Conservation (phyloP, 2,329 filamentous ascomycete species). For the Penicillium sp. region DNA sequence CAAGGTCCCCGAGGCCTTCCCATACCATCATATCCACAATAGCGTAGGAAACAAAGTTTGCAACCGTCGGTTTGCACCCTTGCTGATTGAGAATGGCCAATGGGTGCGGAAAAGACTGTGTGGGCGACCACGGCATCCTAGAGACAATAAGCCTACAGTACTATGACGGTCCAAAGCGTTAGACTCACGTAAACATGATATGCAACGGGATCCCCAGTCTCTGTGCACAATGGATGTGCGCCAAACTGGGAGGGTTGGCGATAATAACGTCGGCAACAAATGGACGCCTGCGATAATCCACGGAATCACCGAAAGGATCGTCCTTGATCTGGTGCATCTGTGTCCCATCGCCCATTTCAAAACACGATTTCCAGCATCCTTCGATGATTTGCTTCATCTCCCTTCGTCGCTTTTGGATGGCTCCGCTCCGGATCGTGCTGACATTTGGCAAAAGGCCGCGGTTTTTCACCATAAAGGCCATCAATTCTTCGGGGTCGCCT, state of each 20-base stretch:
- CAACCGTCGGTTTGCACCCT: slow-evolving; percentile 68
- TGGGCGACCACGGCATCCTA: slow-evolving; percentile 84
- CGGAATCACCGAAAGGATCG: slow-evolving; percentile 30
- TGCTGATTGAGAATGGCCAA: slow-evolving; percentile 73
- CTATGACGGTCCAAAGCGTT: background rate
- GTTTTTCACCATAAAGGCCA: slow-evolving; percentile 90
- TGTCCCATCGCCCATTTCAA: slow-evolving; percentile 67
- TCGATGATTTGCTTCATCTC: slow-evolving; percentile 77
- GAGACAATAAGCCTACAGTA: background rate
- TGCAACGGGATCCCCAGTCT: slow-evolving; percentile 71
- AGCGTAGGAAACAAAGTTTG: slow-evolving; percentile 78
- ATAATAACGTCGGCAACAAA: slow-evolving; percentile 89
- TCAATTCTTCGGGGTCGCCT: slow-evolving; percentile 67
- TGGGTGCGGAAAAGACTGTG: slow-evolving; percentile 78
- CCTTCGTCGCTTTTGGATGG: slow-evolving; percentile 67
- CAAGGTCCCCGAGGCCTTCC: slow-evolving; percentile 85
- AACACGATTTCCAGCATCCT: slow-evolving; percentile 81
- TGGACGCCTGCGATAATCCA: slow-evolving; percentile 49
- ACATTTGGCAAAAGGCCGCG: slow-evolving; percentile 78
- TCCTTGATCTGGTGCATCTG: slow-evolving; percentile 51
- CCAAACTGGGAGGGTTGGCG: slow-evolving; percentile 73
- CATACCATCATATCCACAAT: slow-evolving; percentile 88
- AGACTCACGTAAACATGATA: slow-evolving; percentile 77
- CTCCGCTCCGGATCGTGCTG: slow-evolving; percentile 68
- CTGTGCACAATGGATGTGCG: slow-evolving; percentile 74